A percentile compares a stretch with the other conserved stretches of the same genome.
Conservation (phyloP, 148 eudicot genomes). For the Vaccinium corymbosum region DNA sequence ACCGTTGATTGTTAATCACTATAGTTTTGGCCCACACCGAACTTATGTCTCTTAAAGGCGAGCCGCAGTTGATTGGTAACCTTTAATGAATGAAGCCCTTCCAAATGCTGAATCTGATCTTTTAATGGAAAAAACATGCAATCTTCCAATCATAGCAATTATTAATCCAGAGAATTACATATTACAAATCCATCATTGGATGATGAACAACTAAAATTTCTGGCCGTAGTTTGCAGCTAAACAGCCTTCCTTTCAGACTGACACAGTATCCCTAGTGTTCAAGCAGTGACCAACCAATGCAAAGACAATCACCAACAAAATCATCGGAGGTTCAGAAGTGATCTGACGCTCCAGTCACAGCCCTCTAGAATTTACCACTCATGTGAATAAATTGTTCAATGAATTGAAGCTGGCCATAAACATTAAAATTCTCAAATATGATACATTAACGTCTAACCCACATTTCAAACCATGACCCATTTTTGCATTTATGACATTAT, state of each 20-base stretch:
- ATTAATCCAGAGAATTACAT: too few species aligned
- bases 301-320: background rate
- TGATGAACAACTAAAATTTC: background rate
- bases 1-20: constrained; percentile 6
- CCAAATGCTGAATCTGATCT: background rate
- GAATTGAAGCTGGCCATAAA: background rate
- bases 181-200: too few species aligned
- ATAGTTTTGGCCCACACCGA: background rate
- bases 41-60: background rate
- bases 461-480: constrained; percentile 1
- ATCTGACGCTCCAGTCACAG: background rate
- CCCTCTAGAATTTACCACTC: background rate
- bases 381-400: background rate
- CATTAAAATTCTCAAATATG: background rate
- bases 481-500: background rate
- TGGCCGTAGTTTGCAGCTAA: background rate
- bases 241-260: background rate
- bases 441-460: too few species aligned
- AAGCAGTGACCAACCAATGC: background rate
- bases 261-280: too few species aligned
- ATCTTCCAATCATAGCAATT: background rate
- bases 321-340: background rate
- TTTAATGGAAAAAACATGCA: background rate
- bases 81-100: background rate
- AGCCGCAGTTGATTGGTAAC: background rate